Conservation (phyloP, 345 rosid species). For the Brassica carinata region DNA sequence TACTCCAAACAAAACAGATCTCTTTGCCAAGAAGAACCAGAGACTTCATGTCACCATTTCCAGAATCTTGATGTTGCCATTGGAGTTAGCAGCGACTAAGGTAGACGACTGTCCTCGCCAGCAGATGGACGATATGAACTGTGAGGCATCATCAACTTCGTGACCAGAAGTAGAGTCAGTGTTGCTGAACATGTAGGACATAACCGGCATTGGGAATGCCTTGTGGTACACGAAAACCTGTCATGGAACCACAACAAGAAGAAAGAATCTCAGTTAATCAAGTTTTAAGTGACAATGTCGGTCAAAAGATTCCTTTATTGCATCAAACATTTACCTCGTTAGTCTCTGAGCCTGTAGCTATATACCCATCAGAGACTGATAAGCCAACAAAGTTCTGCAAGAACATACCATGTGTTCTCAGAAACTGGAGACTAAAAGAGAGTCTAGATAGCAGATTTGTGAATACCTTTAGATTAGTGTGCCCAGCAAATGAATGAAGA, state of each 20-base stretch:
- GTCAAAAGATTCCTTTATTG: background rate
- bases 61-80: slow-evolving; percentile 83
- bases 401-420: slow-evolving; percentile 13
- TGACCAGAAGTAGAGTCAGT: slow-evolving; percentile 60
- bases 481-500: slow-evolving; percentile 83
- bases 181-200: slow-evolving; percentile 73
- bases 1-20: slow-evolving; percentile 21
- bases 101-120: slow-evolving; percentile 86
- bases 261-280: background rate
- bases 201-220: slow-evolving; percentile 95
- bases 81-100: slow-evolving; percentile 84
- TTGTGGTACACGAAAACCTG: slow-evolving; percentile 94
- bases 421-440: background rate
- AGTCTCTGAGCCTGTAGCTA: slow-evolving; percentile 97
- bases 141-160: slow-evolving; percentile 62
- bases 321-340: slow-evolving; percentile 70
- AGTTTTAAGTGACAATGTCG: background rate
- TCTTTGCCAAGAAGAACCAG: slow-evolving; percentile 14
- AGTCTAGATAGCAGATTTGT: background rate
- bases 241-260: slow-evolving; percentile 14
- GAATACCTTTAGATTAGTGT: slow-evolving; percentile 79
- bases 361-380: slow-evolving; percentile 91
- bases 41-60: slow-evolving; percentile 63
- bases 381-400: slow-evolving; percentile 93
- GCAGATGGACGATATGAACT: slow-evolving; percentile 85